Evolutionary conservation across 371 early-diverging fungal species (phyloP).

Genomic region (Pancytospora philotis): DNA sequence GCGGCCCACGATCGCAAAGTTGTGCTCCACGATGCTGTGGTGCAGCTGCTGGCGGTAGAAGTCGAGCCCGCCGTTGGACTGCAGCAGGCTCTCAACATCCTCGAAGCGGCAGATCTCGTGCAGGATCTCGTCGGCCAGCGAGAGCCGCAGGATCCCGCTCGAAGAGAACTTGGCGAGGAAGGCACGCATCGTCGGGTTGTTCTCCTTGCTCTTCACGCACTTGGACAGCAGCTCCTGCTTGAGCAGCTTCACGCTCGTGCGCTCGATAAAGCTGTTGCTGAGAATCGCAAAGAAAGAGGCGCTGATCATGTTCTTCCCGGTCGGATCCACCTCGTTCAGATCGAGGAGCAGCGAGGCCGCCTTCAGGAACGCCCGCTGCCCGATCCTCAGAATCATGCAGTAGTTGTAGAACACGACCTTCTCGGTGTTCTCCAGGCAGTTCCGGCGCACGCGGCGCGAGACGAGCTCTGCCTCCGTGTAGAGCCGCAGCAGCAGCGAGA

Average conservation of each 20-base stretch:
- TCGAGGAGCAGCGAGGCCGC: conserved; percentile 35
- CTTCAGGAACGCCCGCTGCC: conserved; percentile 39
- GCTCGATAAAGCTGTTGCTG: conserved; percentile 1
- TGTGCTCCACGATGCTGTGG: conserved; percentile 47
- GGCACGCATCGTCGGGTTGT: conserved; percentile 35
- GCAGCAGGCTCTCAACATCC: background rate
- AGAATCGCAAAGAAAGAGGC: conserved; percentile 36
- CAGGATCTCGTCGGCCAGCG: conserved; percentile 13
- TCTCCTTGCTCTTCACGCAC: conserved; percentile 40
- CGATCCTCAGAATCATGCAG: conserved; percentile 38
- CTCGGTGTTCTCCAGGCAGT: conserved; percentile 41
- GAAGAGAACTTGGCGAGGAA: conserved; percentile 40
- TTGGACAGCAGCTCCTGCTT: conserved; percentile 16
- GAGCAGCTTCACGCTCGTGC: conserved; percentile 3
- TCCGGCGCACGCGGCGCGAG: conserved; percentile 48
- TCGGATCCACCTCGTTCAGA: conserved; percentile 21
- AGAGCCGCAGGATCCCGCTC: conserved; percentile 20
- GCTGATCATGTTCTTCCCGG: background rate
- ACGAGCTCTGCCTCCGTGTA: conserved; percentile 43
- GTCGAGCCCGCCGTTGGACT: conserved; percentile 8
- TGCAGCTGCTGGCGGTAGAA: background rate
- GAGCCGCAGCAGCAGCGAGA: conserved; percentile 41
- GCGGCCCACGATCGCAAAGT: conserved; percentile 42
- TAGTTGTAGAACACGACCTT: conserved; percentile 35
- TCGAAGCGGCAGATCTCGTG: conserved; percentile 1